Evolutionary conservation across 2,329 filamentous ascomycete species (phyloP), one percentile per base, ranked within the genome.

Genomic region (Ilyonectria mors-panacis): DNA sequence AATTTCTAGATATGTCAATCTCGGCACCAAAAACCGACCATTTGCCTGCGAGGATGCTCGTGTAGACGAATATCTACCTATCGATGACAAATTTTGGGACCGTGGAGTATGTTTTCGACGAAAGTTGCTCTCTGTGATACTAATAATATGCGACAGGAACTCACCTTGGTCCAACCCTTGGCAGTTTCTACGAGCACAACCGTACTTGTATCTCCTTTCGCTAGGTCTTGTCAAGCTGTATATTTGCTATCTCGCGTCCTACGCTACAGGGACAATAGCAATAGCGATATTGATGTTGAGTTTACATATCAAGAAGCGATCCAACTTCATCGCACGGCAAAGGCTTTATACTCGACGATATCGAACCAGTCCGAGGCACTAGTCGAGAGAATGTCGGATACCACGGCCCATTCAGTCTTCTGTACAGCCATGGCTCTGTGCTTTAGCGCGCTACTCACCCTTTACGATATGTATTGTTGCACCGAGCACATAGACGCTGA

Each of bases 31-130:
- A 30, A 9, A 42, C 19, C 55, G 47, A 1, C 55, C 55, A 1
- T 64, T 64, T 17, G 62, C 62, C 4, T 59, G 62, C 19, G 47
- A 64, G 15, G 62, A 64, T 42, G 56, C 55, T 7, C 37, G 47
- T 1, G 12, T 37, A 2, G 45, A 47, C 15, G 62, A 64, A 9
- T 19, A 59, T 3, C 55, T 64, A 13, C 9, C 23, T 21, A 3
- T 21, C 23, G 56, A 50, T n/a, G 47, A 50, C 28, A 26, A 50
- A 7, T 13, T 13, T 9, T 50, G 56, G 44, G 45, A 39, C 3
- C 5, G 5, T 13, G 28, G 44, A 37, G 10, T 23, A 48, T n/a
- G 55, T 7, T 13, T 39, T 15, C 5, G 1, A 2, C 35, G 5
- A 39, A 23, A 2, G 35, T 17, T 13, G 13, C 21, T 4, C 21